Percentiles rank a stretch among this genome's conserved stretches.
phyloP scores from a whole-genome alignment of 805 yeast genomes.

The Ogataea naganishii region DNA sequence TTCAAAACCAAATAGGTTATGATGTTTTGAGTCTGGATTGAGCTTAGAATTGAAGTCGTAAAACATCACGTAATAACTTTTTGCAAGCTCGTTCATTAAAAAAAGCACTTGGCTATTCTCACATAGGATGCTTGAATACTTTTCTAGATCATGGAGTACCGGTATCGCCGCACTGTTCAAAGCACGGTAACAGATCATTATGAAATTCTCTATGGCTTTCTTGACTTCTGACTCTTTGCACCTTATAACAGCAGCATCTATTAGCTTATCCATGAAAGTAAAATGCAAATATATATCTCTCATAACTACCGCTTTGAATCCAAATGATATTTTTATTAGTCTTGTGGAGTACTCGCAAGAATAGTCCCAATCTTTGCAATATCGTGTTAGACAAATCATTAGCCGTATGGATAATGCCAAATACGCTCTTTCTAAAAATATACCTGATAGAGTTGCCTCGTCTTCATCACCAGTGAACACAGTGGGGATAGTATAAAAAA shows the following conservation, averaged over 20 bases:
- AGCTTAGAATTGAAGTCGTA: constrained; percentile 1
- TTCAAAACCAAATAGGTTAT: too few species aligned
- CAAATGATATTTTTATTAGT: background rate
- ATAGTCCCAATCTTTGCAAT: background rate
- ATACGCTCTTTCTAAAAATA: background rate
- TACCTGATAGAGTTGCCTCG: background rate
- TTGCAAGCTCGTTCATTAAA: constrained; percentile 2
- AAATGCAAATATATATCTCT: constrained; percentile 1
- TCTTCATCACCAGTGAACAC: constrained; percentile 1
- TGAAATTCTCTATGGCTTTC: too few species aligned
- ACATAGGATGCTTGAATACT: too few species aligned
- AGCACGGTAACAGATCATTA: too few species aligned
- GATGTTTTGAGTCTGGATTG: too few species aligned
- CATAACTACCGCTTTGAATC: background rate
- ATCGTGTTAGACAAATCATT: background rate
- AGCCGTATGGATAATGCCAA: background rate
- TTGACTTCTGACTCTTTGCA: too few species aligned
- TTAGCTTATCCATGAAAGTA: background rate
- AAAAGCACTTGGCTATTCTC: background rate
- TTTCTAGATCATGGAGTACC: too few species aligned
- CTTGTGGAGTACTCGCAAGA: background rate
- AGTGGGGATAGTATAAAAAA: background rate
- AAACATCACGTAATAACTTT: constrained; percentile 2
- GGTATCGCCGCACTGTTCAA: too few species aligned
- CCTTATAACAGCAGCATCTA: background rate